Percentiles rank a stretch among this genome's conserved stretches.
Evolutionary conservation across 2,329 filamentous ascomycete species (phyloP).

Genomic region (Aspergillus felis): DNA sequence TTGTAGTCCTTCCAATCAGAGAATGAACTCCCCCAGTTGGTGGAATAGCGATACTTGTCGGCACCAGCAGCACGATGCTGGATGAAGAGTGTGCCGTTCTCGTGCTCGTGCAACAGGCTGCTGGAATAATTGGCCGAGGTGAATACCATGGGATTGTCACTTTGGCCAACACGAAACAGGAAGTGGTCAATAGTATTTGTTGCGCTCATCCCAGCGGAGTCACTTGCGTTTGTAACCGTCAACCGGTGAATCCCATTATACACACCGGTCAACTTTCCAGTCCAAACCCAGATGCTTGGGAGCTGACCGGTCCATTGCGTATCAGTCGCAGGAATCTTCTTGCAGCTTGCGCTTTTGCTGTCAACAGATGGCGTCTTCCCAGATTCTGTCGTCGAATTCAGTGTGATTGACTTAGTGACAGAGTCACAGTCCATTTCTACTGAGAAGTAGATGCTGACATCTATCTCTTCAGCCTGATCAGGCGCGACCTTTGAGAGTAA

Average conservation of each 20-base stretch:
- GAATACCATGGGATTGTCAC: slow-evolving; percentile 58
- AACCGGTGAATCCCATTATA: slow-evolving; percentile 59
- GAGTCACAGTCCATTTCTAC: slow-evolving; percentile 58
- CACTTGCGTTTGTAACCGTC: slow-evolving; percentile 53
- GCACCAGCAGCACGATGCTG: slow-evolving; percentile 60
- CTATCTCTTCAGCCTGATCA: slow-evolving; percentile 42
- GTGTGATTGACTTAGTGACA: slow-evolving; percentile 47
- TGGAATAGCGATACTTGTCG: slow-evolving; percentile 59
- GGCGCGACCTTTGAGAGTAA: slow-evolving; percentile 47
- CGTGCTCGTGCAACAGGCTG: slow-evolving; percentile 46
- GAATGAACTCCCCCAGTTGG: slow-evolving; percentile 58
- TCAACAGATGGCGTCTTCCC: slow-evolving; percentile 45
- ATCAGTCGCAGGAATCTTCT: slow-evolving; percentile 31
- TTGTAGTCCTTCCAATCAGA: slow-evolving; percentile 56
- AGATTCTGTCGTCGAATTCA: slow-evolving; percentile 52
- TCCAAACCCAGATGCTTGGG: slow-evolving; percentile 52
- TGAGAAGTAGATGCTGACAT: slow-evolving; percentile 57
- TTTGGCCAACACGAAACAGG: slow-evolving; percentile 56
- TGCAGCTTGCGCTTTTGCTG: slow-evolving; percentile 44
- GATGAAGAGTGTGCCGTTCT: slow-evolving; percentile 46
- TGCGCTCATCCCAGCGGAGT: slow-evolving; percentile 36
- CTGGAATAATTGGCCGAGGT: slow-evolving; percentile 58
- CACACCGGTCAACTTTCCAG: slow-evolving; percentile 51
- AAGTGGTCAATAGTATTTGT: slow-evolving; percentile 59
- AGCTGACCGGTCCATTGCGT: slow-evolving; percentile 48